Percentiles rank a stretch among this genome's conserved stretches.
Conservation (phyloP, 768 basidiomycete species). For the Mrakia gelida region DNA sequence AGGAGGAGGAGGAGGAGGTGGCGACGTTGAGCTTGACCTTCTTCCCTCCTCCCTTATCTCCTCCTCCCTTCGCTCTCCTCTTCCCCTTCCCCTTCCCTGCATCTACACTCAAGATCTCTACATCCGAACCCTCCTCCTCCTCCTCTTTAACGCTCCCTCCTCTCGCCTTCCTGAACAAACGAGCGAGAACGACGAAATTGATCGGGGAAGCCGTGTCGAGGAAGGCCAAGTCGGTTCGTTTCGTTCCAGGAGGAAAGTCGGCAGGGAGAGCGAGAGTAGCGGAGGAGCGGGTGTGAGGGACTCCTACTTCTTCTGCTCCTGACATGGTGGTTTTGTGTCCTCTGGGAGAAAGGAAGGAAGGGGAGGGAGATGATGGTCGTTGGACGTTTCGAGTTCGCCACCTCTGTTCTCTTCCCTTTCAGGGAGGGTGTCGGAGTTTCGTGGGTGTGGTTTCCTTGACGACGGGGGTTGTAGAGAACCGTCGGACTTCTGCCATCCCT, state of each 20-base stretch:
- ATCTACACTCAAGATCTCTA: neutral
- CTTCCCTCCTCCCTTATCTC: neutral
- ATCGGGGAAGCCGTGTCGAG: neutral
- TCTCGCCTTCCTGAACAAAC: neutral
- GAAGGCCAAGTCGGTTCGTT: neutral
- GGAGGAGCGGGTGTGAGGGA: neutral
- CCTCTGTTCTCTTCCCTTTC: no score
- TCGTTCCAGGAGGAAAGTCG: neutral
- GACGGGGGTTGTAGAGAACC: no score
- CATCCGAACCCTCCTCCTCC: neutral
- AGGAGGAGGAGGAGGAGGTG: neutral
- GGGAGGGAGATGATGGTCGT: neutral
- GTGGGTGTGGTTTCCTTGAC: no score
- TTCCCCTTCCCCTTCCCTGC: neutral
- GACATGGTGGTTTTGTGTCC: neutral
- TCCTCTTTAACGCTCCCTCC: neutral
- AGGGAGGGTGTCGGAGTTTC: no score
- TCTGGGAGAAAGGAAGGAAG: neutral
- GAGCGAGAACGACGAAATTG: neutral
- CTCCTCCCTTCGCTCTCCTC: neutral
- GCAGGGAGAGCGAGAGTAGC: neutral
- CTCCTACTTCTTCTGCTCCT: neutral
- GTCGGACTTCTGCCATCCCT: no score
- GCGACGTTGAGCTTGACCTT: neutral
- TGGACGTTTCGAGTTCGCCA: no score